Percentiles rank a stretch among this genome's conserved stretches.
Evolutionary conservation across 805 yeast genomes (phyloP).

Genomic region (Zygosaccharomyces siamensis): DNA sequence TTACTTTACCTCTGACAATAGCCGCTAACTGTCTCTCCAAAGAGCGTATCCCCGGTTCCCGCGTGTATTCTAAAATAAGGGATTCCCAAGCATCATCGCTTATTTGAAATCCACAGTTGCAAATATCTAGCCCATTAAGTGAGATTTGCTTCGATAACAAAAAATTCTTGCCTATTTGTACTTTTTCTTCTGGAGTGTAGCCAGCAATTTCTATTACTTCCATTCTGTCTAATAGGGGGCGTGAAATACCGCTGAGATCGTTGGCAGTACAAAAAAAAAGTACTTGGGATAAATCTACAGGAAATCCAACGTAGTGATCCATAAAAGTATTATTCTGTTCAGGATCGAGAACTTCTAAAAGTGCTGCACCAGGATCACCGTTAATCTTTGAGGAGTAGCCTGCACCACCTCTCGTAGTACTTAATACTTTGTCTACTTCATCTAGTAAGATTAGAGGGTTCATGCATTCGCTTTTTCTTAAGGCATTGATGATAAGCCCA

Average conservation of each 20-base stretch:
- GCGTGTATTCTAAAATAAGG: conserved; percentile 64
- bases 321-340: conserved; percentile 74
- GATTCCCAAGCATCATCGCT: conserved; percentile 52
- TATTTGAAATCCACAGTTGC: conserved; percentile 39
- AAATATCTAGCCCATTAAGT: conserved; percentile 54
- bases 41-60: conserved; percentile 83
- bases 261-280: conserved; percentile 85
- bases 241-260: conserved; percentile 61
- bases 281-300: conserved; percentile 76
- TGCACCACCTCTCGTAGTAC: conserved; percentile 33
- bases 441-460: conserved; percentile 80
- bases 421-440: conserved; percentile 74
- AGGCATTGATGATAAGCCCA: conserved; percentile 70
- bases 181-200: conserved; percentile 72
- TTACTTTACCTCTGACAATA: conserved; percentile 77
- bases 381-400: conserved; percentile 38
- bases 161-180: conserved; percentile 61
- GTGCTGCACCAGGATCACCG: conserved; percentile 89
- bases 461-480: conserved; percentile 70
- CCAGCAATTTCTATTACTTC: conserved; percentile 77
- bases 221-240: conserved; percentile 78
- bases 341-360: conserved; percentile 84
- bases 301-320: conserved; percentile 83
- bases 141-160: conserved; percentile 70
- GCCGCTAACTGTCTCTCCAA: conserved; percentile 72